Evolutionary conservation across 2,329 filamentous ascomycete species (phyloP).

Genomic region (Delphinella strobiligena): DNA sequence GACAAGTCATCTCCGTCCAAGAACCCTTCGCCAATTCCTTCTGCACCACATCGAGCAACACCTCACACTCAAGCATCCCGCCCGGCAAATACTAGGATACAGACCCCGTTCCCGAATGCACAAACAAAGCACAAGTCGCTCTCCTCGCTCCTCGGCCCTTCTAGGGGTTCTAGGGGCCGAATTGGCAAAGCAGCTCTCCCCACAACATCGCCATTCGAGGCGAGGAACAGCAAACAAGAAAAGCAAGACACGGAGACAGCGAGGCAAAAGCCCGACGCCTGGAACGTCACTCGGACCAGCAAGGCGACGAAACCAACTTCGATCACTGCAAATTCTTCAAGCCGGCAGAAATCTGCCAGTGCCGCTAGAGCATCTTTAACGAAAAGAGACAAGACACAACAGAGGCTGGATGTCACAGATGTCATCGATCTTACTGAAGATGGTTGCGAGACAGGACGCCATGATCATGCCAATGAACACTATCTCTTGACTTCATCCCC

Average conservation of each 20-base stretch:
- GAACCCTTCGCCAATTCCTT: constrained; percentile 12
- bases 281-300: constrained; percentile 13
- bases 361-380: background rate
- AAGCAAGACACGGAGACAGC: constrained; percentile 19
- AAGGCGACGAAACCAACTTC: constrained; percentile 1
- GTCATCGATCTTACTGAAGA: constrained; percentile 22
- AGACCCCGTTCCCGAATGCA: constrained; percentile 16
- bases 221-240: constrained; percentile 28
- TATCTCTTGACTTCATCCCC: constrained; percentile 11
- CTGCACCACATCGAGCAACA: constrained; percentile 18
- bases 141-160: constrained; percentile 53
- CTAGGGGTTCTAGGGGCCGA: constrained; percentile 49
- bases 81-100: constrained; percentile 30
- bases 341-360: background rate
- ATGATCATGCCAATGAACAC: no score
- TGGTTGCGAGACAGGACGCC: no score
- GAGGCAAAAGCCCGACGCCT: constrained; percentile 22
- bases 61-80: constrained; percentile 8
- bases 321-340: background rate
- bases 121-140: constrained; percentile 46
- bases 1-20: constrained; percentile 25
- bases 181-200: constrained; percentile 49
- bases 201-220: constrained; percentile 53
- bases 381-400: constrained; percentile 2
- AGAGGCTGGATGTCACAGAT: constrained; percentile 17